These are phyloP conservation scores for Sarcodon aspratus DNA, from an alignment of 768 basidiomycete species.

Conservation along the genomic window DNA sequence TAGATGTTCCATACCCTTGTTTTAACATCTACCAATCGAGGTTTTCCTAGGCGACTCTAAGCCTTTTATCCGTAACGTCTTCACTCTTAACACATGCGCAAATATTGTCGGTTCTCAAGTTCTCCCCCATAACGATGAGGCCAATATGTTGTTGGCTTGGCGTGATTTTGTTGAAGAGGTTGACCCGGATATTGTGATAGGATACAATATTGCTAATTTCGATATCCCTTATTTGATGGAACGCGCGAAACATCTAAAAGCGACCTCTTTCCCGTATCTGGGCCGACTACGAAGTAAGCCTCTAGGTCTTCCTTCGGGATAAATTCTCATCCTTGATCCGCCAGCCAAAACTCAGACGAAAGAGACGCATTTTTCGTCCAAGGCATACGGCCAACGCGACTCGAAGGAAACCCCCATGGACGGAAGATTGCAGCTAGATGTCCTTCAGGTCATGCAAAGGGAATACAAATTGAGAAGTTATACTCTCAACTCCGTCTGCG, in stretches of 20 bases:
- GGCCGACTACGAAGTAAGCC: slow-evolving; percentile 54
- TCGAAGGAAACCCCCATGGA: slow-evolving; percentile 89
- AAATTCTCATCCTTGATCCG: background rate
- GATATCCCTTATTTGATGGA: slow-evolving; percentile 96
- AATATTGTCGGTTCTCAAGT: slow-evolving; percentile 98
- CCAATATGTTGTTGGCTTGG: slow-evolving; percentile 71
- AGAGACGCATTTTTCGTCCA: slow-evolving; percentile 95
- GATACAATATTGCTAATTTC: slow-evolving; percentile 91
- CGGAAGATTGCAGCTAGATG: slow-evolving; percentile 89
- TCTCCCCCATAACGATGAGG: slow-evolving; percentile 68
- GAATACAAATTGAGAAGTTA: slow-evolving; percentile 97
- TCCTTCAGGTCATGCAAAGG: slow-evolving; percentile 96
- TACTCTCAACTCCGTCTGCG: slow-evolving; percentile 95
- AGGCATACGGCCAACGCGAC: slow-evolving; percentile 93
- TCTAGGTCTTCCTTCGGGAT: slow-evolving; percentile 1
- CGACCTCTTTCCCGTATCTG: slow-evolving; percentile 47
- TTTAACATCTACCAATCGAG: background rate
- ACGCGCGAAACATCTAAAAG: slow-evolving; percentile 75
- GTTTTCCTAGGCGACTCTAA: slow-evolving; percentile 64
- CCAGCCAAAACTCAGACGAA: slow-evolving; percentile 76
- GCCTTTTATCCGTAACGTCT: slow-evolving; percentile 94
- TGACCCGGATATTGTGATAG: slow-evolving; percentile 93
- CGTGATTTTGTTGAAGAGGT: slow-evolving; percentile 79
- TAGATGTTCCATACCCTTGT: slow-evolving; percentile 13
- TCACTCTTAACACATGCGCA: slow-evolving; percentile 89